Base-by-base conservation (phyloP, 140 eudicot species). In the Senecio squalidus region DNA sequence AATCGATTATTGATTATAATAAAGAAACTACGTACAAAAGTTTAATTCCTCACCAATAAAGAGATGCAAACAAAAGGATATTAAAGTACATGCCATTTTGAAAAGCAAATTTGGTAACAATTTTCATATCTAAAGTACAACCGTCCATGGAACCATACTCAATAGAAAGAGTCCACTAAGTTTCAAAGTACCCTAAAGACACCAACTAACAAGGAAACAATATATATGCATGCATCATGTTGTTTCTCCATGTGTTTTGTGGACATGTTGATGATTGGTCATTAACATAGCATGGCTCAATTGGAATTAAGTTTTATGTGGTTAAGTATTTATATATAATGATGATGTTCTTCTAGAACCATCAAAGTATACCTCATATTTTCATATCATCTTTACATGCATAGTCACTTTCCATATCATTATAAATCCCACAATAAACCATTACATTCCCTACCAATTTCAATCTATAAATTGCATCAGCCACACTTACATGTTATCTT, bases 181-280 rank as follows among this genome's bases (percentile, higher is more conserved):
- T 65, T 64, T 48, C 38, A 64, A 64, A 56, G 68, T 64, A 57
- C 62, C 56, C 21, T 34, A 64, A 72, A 55, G 29, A 64, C 47
- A 55, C 47, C 50, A 55, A 64, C 64, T 20, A 46, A 38, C 13
- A 9, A 61, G n/a, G n/a, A n/a, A n/a, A n/a, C n/a, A n/a, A 57
- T 10, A 44, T 53, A 14, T 25, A 68, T 68, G 26, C 68, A 72
- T 47, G 52, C 78, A 65, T 72, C 57, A 72, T 72, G 67, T 66
- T 57, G 73, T 72, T 72, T 72, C 78, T 65, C 73, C 73, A 72
- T 65, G 73, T 65, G 67, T 65, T 65, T 72, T 65, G 72, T 72
- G 78, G 73, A 65, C 73, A 72, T 63, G 77, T 56, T 72, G 78
- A 72, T 72, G 73, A 48, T 58, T 46, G 44, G 25, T 54, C 56